phyloP scores from a whole-genome alignment of 768 basidiomycete genomes.

The Hysterangium stoloniferum region DNA sequence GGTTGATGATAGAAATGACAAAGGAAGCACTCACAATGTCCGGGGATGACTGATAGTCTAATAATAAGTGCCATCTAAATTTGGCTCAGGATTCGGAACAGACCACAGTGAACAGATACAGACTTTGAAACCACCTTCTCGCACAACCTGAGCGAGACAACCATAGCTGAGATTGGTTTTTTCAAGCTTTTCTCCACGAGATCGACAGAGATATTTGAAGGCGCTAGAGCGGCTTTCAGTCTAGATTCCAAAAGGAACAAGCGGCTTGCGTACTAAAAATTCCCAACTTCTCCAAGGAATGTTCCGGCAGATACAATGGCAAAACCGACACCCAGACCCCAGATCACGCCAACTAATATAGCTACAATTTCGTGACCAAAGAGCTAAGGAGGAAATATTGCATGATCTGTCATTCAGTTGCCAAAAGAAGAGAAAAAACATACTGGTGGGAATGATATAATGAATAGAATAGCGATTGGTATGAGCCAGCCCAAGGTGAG shows the following conservation, averaged over 20 bases:
- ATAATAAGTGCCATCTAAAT: slow-evolving; percentile 58
- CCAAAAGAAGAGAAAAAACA: slow-evolving; percentile 16
- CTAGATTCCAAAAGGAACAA: not conserved
- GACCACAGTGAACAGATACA: slow-evolving; percentile 14
- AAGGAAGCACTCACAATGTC: slow-evolving; percentile 52
- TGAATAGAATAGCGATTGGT: slow-evolving; percentile 73
- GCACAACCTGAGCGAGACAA: slow-evolving; percentile 49
- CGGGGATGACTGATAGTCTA: slow-evolving; percentile 77
- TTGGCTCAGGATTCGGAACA: slow-evolving; percentile 1
- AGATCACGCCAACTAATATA: slow-evolving; percentile 81
- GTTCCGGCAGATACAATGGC: slow-evolving; percentile 81
- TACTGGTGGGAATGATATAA: slow-evolving; percentile 82
- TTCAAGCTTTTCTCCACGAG: slow-evolving; percentile 71
- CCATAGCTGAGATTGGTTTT: slow-evolving; percentile 47
- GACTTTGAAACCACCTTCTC: slow-evolving; percentile 78
- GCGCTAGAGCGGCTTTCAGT: slow-evolving; percentile 37
- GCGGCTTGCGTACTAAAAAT: slow-evolving; percentile 59
- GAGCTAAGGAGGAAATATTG: slow-evolving; percentile 35
- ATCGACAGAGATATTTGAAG: slow-evolving; percentile 72
- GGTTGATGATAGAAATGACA: not conserved
- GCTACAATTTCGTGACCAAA: slow-evolving; percentile 93
- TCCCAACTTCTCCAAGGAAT: slow-evolving; percentile 78
- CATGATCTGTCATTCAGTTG: not conserved
- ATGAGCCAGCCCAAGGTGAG: slow-evolving; percentile 61
- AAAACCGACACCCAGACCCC: slow-evolving; percentile 84